Evolutionary conservation across 371 early-diverging fungal species (phyloP).

Genomic region (Rhizopus stolonifer): DNA sequence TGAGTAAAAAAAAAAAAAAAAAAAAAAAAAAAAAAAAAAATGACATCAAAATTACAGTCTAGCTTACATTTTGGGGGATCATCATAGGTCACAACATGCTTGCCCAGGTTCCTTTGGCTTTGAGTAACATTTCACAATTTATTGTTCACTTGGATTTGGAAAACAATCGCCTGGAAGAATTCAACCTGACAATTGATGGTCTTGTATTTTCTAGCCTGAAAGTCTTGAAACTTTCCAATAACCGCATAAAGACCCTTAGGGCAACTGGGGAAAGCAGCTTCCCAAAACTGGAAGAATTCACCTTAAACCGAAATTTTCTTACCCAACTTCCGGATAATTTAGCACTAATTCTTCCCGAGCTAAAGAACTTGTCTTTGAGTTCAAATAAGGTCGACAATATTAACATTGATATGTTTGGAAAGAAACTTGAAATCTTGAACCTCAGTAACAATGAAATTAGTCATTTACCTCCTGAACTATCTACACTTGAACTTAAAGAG

Average conservation of each 20-base stretch:
- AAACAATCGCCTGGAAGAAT: slow-evolving; percentile 47
- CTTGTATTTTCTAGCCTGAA: slow-evolving; percentile 43
- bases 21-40: neutral
- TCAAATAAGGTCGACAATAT: slow-evolving; percentile 56
- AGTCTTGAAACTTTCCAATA: slow-evolving; percentile 54
- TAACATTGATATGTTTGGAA: slow-evolving; percentile 42
- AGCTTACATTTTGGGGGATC: neutral
- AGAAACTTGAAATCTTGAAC: slow-evolving; percentile 45
- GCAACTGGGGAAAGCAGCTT: slow-evolving; percentile 22
- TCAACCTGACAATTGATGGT: slow-evolving; percentile 33
- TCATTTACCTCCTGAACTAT: slow-evolving; percentile 60
- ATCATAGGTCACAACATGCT: slow-evolving; percentile 45
- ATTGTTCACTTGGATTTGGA: slow-evolving; percentile 52
- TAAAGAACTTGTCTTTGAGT: slow-evolving; percentile 46
- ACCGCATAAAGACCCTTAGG: slow-evolving; percentile 33
- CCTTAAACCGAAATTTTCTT: slow-evolving; percentile 45
- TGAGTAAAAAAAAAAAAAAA: slow-evolving; percentile 7
- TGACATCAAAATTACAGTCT: neutral
- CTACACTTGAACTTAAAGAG: slow-evolving; percentile 47
- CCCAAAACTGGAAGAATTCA: slow-evolving; percentile 49
- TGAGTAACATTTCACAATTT: slow-evolving; percentile 21
- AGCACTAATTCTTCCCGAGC: slow-evolving; percentile 39
- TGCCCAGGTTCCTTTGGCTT: slow-evolving; percentile 33
- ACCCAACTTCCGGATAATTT: slow-evolving; percentile 44
- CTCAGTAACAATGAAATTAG: slow-evolving; percentile 63